These are phyloP conservation scores for Glycyrrhiza uralensis DNA, from an alignment of 306 rosid species.

Conservation along the genomic window DNA sequence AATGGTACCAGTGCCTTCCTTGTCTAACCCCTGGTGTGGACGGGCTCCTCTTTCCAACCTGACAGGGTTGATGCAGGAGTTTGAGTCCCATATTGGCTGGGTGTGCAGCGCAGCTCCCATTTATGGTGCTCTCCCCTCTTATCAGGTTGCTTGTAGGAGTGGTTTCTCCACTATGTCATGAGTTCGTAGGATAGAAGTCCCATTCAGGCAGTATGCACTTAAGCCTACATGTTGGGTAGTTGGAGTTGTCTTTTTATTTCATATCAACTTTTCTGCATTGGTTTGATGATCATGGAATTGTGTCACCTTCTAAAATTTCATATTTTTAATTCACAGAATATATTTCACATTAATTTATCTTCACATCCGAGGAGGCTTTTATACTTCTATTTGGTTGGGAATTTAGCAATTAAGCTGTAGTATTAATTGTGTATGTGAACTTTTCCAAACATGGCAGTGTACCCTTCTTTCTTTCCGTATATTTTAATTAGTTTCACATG, in stretches of 20 bases:
- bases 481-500: neutral
- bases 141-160: neutral
- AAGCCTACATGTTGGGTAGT: neutral
- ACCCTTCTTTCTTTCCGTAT: slow-evolving; percentile 1
- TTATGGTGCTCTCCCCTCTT: neutral
- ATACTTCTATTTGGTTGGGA: neutral
- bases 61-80: slow-evolving; percentile 12
- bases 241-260: neutral
- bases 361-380: slow-evolving; percentile 1
- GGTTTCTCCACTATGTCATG: slow-evolving; percentile 5
- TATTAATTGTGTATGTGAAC: neutral
- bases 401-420: slow-evolving; percentile 2
- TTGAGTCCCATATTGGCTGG: slow-evolving; percentile 15
- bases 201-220: neutral
- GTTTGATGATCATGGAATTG: slow-evolving; percentile 3
- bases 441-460: slow-evolving; percentile 14
- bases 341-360: neutral
- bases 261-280: neutral
- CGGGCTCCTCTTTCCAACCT: slow-evolving; percentile 16
- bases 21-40: neutral
- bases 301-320: neutral
- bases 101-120: neutral
- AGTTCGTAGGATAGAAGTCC: neutral
- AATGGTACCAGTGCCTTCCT: neutral
- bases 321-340: neutral